Evolutionary conservation across 768 basidiomycete species (phyloP).

Genomic region (Lyophyllum atratum): DNA sequence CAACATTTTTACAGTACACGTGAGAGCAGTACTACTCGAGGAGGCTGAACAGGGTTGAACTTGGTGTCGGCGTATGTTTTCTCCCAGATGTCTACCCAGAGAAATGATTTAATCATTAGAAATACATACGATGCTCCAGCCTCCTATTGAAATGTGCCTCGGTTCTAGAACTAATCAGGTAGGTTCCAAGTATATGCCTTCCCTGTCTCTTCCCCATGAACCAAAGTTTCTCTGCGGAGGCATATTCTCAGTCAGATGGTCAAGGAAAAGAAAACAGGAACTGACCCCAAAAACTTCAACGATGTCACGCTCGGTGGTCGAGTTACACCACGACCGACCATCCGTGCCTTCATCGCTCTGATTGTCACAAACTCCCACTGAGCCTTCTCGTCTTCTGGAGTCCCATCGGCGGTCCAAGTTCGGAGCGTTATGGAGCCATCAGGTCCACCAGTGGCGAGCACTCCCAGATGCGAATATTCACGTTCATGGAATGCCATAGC

Average conservation of each 20-base stretch:
- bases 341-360: slow-evolving; percentile 63
- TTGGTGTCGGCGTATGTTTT: too few relatives aligned
- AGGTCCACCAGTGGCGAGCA: slow-evolving; percentile 78
- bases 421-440: slow-evolving; percentile 80
- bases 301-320: slow-evolving; percentile 66
- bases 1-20: not conserved
- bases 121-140: not conserved
- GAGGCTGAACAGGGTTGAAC: too few relatives aligned
- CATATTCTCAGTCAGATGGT: not conserved
- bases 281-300: slow-evolving; percentile 81
- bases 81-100: not conserved
- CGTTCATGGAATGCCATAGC: slow-evolving; percentile 87
- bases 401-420: slow-evolving; percentile 82
- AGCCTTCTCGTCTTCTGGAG: slow-evolving; percentile 64
- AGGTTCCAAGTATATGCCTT: slow-evolving; percentile 27
- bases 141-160: not conserved
- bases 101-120: not conserved
- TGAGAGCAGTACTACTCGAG: too few relatives aligned
- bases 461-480: slow-evolving; percentile 76
- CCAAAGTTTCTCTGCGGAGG: slow-evolving; percentile 20
- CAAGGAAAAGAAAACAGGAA: slow-evolving; percentile 1
- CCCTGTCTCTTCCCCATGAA: slow-evolving; percentile 29
- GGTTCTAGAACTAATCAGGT: slow-evolving; percentile 13
- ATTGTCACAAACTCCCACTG: slow-evolving; percentile 76
- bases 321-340: slow-evolving; percentile 34